phyloP scores from a whole-genome alignment of 805 yeast species.

The Millerago galiae region DNA sequence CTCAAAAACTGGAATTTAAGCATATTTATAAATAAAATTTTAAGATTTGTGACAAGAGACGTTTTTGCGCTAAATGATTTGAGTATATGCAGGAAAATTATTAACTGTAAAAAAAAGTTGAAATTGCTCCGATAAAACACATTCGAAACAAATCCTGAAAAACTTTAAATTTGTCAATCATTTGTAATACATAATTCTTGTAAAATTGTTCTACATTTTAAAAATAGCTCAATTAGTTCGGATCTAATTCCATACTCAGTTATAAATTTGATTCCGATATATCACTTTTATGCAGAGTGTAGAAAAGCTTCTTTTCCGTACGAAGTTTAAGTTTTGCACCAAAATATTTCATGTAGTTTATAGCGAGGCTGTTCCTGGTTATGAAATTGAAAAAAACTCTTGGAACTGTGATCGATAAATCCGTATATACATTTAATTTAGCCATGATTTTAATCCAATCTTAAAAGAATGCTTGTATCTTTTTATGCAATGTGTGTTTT shows the following conservation, averaged over 20 bases:
- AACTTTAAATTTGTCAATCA: not conserved
- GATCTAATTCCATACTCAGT: no score
- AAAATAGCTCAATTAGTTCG: no score
- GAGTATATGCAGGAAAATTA: not conserved
- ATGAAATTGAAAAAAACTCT: not conserved
- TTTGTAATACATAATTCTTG: no score
- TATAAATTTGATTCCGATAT: not conserved
- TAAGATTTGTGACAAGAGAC: conserved; percentile 3
- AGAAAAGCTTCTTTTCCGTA: not conserved
- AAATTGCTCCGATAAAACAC: conserved; percentile 4
- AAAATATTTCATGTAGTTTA: not conserved
- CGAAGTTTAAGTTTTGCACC: not conserved
- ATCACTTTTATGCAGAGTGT: not conserved
- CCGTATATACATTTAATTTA: not conserved
- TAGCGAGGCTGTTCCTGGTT: not conserved
- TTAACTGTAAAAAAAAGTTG: not conserved
- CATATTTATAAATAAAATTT: conserved; percentile 1
- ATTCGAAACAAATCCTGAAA: not conserved
- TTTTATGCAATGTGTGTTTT: no score
- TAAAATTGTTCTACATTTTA: no score
- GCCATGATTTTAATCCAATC: not conserved
- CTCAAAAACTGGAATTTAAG: not conserved
- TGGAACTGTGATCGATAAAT: not conserved
- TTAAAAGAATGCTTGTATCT: not conserved
- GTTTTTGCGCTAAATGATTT: not conserved